Percentiles rank a stretch among this genome's conserved stretches.
Evolutionary conservation across 108 stramenopile genomes (phyloP).

Genomic region (Seminavis robusta): DNA sequence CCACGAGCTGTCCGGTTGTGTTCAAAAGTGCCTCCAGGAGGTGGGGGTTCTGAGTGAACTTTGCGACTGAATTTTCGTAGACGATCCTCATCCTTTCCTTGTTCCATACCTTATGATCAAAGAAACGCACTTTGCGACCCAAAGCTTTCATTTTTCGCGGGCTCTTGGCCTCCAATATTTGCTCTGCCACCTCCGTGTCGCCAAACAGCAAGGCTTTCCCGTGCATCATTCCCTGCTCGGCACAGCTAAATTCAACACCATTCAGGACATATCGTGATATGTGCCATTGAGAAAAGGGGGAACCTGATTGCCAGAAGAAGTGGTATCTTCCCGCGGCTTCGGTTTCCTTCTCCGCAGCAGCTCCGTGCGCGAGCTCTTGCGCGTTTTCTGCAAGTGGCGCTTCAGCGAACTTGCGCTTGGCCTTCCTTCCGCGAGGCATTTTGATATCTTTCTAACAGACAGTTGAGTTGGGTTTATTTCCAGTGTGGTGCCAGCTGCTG

Average conservation of each 20-base stretch:
- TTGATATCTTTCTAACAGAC: no score
- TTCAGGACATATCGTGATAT: neutral
- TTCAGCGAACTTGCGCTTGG: no score
- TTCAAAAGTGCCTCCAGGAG: neutral
- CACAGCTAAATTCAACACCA: neutral
- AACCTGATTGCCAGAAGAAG: neutral
- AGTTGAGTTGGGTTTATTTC: no score
- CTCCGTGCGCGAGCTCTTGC: no score
- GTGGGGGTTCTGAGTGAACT: neutral
- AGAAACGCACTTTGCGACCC: neutral
- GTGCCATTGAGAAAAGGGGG: slow-evolving; percentile 2
- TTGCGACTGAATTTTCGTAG: neutral
- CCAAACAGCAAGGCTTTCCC: neutral
- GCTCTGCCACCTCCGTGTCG: neutral
- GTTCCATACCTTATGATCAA: slow-evolving; percentile 2
- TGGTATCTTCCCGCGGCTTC: neutral
- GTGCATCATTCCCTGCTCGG: slow-evolving; percentile 6
- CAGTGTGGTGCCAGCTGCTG: no score
- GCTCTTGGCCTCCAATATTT: neutral
- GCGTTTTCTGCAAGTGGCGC: no score
- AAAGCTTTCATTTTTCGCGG: neutral
- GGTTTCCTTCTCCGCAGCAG: no score
- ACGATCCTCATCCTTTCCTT: neutral
- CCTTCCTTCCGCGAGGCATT: no score
- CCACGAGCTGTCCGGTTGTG: neutral